Conservation (phyloP, 2,329 filamentous ascomycete species). For the Cryphonectria naterciae region DNA sequence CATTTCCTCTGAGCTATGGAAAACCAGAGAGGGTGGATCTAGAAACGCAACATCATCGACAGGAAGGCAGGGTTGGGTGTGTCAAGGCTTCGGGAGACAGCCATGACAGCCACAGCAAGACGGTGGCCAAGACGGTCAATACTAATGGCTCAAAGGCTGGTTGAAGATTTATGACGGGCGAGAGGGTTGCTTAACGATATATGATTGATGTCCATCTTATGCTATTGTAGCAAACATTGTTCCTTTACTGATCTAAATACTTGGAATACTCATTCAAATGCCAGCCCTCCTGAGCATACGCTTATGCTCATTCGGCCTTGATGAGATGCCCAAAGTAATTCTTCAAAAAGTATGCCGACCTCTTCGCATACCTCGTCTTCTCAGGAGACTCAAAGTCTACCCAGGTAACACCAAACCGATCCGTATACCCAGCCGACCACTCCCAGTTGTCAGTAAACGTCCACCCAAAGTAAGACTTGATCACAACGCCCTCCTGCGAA, state of each 20-base stretch:
- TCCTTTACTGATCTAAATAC: no score
- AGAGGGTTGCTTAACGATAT: neutral
- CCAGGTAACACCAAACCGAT: conserved; percentile 47
- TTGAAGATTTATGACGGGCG: neutral
- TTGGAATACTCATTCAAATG: neutral
- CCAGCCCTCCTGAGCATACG: neutral
- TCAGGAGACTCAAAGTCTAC: conserved; percentile 43
- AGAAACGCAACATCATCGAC: neutral
- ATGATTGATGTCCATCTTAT: neutral
- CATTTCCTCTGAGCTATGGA: neutral
- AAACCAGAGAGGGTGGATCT: neutral
- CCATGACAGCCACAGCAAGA: neutral
- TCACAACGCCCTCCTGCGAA: conserved; percentile 42
- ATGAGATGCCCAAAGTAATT: conserved; percentile 39
- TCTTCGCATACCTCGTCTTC: conserved; percentile 42
- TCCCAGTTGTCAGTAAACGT: conserved; percentile 50
- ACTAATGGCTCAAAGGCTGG: neutral
- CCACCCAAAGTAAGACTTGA: conserved; percentile 47
- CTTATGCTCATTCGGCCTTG: conserved; percentile 21
- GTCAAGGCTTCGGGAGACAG: neutral
- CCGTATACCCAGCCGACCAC: conserved; percentile 47
- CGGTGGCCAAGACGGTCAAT: neutral
- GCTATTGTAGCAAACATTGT: neutral
- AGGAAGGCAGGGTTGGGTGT: neutral
- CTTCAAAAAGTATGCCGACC: conserved; percentile 38